Evolutionary conservation across 2,329 filamentous ascomycete genomes (phyloP).

Genomic region (Boeremia exigua): DNA sequence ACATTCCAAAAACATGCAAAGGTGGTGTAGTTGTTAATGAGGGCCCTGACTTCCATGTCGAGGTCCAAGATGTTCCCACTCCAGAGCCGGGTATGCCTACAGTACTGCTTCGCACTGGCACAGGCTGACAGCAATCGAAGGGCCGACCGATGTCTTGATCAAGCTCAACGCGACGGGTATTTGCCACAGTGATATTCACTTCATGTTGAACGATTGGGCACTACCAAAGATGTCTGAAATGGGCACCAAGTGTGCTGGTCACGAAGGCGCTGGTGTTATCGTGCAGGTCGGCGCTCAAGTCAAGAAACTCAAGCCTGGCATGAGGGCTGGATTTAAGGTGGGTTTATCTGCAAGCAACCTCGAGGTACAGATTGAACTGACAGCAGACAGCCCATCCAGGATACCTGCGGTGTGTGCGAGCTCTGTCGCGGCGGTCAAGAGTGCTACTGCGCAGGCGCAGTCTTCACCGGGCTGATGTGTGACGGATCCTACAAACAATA

Average conservation of each 20-base stretch:
- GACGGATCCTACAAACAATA: constrained; percentile 65
- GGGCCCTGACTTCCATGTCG: constrained; percentile 57
- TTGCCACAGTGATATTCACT: constrained; percentile 64
- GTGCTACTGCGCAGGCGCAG: constrained; percentile 54
- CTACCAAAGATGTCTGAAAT: constrained; percentile 47
- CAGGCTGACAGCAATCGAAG: constrained; percentile 34
- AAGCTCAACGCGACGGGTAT: constrained; percentile 65
- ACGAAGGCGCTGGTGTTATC: constrained; percentile 65
- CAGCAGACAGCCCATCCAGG: constrained; percentile 29
- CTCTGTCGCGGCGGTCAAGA: constrained; percentile 61
- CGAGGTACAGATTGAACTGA: constrained; percentile 3
- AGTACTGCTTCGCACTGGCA: neutral
- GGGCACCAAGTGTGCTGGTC: constrained; percentile 56
- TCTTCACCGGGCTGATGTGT: constrained; percentile 41
- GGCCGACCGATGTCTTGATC: constrained; percentile 62
- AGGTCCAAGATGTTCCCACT: constrained; percentile 56
- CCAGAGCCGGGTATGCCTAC: constrained; percentile 52
- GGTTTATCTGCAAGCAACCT: neutral
- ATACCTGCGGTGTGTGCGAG: constrained; percentile 48
- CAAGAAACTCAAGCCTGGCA: constrained; percentile 54
- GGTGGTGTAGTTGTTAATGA: constrained; percentile 61
- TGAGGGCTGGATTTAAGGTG: constrained; percentile 48
- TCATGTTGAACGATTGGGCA: constrained; percentile 62
- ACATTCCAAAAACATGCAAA: constrained; percentile 59
- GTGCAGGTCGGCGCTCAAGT: constrained; percentile 63